Base-by-base conservation (phyloP, 371 early-diverging fungal species). In the Lichtheimia corymbifera region DNA sequence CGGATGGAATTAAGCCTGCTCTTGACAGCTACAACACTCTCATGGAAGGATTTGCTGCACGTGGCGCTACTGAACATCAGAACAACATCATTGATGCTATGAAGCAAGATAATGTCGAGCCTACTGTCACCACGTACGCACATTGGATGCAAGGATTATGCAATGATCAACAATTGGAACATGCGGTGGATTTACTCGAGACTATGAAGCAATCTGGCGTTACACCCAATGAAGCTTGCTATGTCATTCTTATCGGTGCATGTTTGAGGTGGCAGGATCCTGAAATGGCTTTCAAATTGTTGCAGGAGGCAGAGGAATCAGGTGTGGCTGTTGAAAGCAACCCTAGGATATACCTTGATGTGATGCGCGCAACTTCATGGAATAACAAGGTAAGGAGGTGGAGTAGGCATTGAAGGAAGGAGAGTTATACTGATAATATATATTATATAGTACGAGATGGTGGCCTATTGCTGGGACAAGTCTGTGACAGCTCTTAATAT, bases 391-490 rank as follows among this genome's bases (percentile, higher is more conserved):
- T 74, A 76, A 56, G 65, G 18, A n/a, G 15, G n/a, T 25, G 20
- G n/a, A n/a, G 11, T 30, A 15, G 9, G 9, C 20, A 24, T 27
- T 30, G n/a, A 15, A 30, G 43, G 11, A 17, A n/a, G 22, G 14
- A 27, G 13, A 12, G 1, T 43, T 18, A 55, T 22, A 25, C 6
- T 27, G 41, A 18, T 22, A 22, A 20, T 42, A 35, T 22, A 25
- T 35, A 5, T 2, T 13, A 43, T 51, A n/a, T 47, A 47, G 82
- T 50, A 66, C 22, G 70, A 78, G 2, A 70, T 69, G 6, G 77
- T 75, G 14, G 56, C 61, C 3, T 76, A 83, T 50, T 84, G 85
- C 53, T 87, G 86, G 84, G 61, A 74, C 12, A 82, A 82, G 57
- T 74, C 73, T 6, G 73, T 82, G 40, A 63, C 61, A 3, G 66